Evolutionary conservation across 2,329 filamentous ascomycete genomes (phyloP), one percentile per base, ranked within the genome.

Genomic region (Cladophialophora psammophila): DNA sequence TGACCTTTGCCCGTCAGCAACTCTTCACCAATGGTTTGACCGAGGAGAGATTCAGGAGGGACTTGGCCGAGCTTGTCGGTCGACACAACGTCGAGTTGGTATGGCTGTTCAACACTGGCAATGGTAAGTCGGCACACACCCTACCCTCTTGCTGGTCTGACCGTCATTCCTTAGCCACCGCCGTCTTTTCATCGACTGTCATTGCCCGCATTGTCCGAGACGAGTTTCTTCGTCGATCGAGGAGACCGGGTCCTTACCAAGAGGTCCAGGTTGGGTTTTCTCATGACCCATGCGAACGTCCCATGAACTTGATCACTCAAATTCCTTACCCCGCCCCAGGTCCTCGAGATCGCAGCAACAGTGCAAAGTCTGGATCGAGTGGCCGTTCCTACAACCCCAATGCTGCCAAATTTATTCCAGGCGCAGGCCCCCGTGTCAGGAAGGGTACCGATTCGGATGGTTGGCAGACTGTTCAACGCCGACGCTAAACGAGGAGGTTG

Each of bases 91-190:
- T 81, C 61, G 79, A 81, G 61, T 75, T 80, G 63, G 71, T 79
- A 15, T 81, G 78, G 77, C 73, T 79, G 5, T 81, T 80, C 68
- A 81, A 81, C 63, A 75, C 76, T 63, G 79, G 79, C 7, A 81
- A 81, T 61, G 79, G 79, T 81, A 73, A 72, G 78, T 73, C 9
- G 57, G 32, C 26, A 36, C 32, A 38, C 4, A 32, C 31, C 54
- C 31, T 50, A 20, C 20, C 10, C 48, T 45, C 35, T 48, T 40
- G 35, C 58, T 34, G 67, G 62, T 58, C 48, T 56, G 45, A 60
- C 53, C 8, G 38, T 15, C 13, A 36, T 12, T n/a, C 31, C 38
- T 15, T 48, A 80, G 78, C 78, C 15, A 80, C 78, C 48, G 77
- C 76, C 6, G 76, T 79, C 45, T 80, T 80, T 71, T 76, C 77